These are phyloP conservation scores for Hansenula lynferdii DNA, from an alignment of 1,139 yeast species.

Conservation along the genomic window DNA sequence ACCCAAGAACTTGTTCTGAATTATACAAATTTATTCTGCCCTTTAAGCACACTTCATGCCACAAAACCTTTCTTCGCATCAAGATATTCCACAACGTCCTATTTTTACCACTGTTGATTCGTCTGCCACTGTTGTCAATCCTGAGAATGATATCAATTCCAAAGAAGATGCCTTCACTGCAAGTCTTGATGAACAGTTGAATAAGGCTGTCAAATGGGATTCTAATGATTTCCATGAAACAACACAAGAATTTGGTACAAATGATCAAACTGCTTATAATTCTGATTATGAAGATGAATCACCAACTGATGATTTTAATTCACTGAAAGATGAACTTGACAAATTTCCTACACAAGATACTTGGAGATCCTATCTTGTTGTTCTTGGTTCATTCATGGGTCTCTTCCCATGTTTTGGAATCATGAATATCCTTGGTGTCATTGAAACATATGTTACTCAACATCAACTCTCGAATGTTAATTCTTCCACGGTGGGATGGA, in stretches of 20 bases:
- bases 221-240: no score
- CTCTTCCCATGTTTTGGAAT: conserved; percentile 54
- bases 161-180: no score
- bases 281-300: background rate
- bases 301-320: no score
- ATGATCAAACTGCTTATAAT: no score
- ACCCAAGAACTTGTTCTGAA: no score
- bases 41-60: no score
- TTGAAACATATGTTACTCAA: conserved; percentile 51
- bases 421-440: conserved; percentile 57
- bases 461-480: conserved; percentile 43
- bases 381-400: conserved; percentile 55
- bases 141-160: background rate
- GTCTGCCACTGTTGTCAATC: background rate
- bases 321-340: conserved; percentile 12
- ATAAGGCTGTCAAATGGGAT: no score
- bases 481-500: conserved; percentile 58
- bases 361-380: conserved; percentile 18
- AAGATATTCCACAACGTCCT: background rate
- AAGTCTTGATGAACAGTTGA: no score
- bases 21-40: no score
- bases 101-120: background rate
- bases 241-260: no score
- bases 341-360: conserved; percentile 24
- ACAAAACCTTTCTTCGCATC: no score